Base-by-base conservation (phyloP, 345 rosid species). In the Anastatica hierochuntica region DNA sequence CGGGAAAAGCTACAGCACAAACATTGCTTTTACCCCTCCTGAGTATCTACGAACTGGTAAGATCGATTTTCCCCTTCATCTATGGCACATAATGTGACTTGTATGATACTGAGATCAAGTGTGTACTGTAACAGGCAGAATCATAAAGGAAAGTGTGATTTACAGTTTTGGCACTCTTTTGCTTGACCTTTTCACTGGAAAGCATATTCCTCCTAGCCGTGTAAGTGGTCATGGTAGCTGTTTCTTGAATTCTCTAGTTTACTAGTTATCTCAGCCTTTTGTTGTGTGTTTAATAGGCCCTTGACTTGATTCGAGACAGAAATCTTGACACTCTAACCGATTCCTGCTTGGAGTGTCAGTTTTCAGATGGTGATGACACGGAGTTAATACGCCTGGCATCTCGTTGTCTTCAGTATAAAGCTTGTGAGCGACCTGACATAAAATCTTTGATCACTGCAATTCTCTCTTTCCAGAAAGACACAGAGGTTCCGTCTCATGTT, bases 1-100 rank as follows among this genome's bases (percentile, higher is more conserved):
- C 27, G 96, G 98, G 35, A 90, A 78, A 81, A 87, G 95, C 41
- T 67, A 92, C 67, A 92, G 98, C 60, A 92, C 98, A 41, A 92
- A 92, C 74, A 76, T 92, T 78, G 98, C 98, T 31, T 92, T 92
- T 73, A 90, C 98, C 54, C 98, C 98, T 57, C 98, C 98, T 4
- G 96, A 90, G 76, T 92, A 88, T 72, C 76, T 92, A 50, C 80
- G 94, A 66, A 92, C 95, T 53, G 98, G 43, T 49, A 18, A 36
- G 19, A 39, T 37, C n/a, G n/a, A n/a, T n/a, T n/a, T n/a, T n/a
- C n/a, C n/a, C n/a, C n/a, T n/a, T n/a, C n/a, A n/a, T n/a, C n/a
- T n/a, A n/a, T n/a, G n/a, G n/a, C n/a, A n/a, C n/a, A n/a, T n/a
- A n/a, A n/a, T n/a, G n/a, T n/a, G n/a, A n/a, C n/a, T n/a, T n/a